Percentiles rank a stretch among this genome's conserved stretches.
phyloP scores from a whole-genome alignment of 2,329 filamentous ascomycete species.

The Diplodia corticola region DNA sequence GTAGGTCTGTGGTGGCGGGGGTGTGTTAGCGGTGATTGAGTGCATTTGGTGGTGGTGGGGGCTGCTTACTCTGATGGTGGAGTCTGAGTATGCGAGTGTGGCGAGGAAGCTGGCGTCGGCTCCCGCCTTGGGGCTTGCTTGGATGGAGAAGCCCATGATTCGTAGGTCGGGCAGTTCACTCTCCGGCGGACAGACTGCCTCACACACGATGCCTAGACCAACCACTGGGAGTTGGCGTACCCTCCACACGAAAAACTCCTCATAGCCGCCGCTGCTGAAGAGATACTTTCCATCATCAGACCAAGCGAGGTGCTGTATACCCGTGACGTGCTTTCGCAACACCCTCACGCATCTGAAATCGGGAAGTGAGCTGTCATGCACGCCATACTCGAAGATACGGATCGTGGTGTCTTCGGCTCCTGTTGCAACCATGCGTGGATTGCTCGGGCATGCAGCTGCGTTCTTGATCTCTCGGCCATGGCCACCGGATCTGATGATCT shows the following conservation, averaged over 20 bases:
- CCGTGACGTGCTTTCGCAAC: slow-evolving; percentile 76
- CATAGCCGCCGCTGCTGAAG: slow-evolving; percentile 82
- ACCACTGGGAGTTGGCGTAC: slow-evolving; percentile 57
- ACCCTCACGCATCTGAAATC: slow-evolving; percentile 57
- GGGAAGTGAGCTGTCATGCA: slow-evolving; percentile 30
- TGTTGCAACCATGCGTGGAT: slow-evolving; percentile 57
- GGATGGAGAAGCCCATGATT: slow-evolving; percentile 75
- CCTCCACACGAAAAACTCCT: slow-evolving; percentile 88
- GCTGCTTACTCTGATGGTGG: slow-evolving; percentile 61
- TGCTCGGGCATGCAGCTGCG: slow-evolving; percentile 48
- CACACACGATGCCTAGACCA: slow-evolving; percentile 54
- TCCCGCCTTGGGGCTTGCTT: slow-evolving; percentile 25
- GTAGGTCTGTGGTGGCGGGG: slow-evolving; percentile 44
- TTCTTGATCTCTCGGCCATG: slow-evolving; percentile 87
- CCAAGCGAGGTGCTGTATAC: slow-evolving; percentile 81
- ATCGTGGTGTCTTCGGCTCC: slow-evolving; percentile 74
- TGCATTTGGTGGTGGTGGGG: not conserved
- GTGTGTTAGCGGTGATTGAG: not conserved
- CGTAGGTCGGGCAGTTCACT: slow-evolving; percentile 66
- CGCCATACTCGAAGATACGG: slow-evolving; percentile 62
- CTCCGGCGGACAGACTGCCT: slow-evolving; percentile 52
- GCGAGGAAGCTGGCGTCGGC: slow-evolving; percentile 54
- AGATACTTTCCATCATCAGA: slow-evolving; percentile 65
- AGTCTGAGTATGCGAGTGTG: slow-evolving; percentile 80
- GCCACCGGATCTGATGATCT: slow-evolving; percentile 63